phyloP scores from a whole-genome alignment of 2,329 filamentous ascomycete species.

The Podosphaera aphanis region DNA sequence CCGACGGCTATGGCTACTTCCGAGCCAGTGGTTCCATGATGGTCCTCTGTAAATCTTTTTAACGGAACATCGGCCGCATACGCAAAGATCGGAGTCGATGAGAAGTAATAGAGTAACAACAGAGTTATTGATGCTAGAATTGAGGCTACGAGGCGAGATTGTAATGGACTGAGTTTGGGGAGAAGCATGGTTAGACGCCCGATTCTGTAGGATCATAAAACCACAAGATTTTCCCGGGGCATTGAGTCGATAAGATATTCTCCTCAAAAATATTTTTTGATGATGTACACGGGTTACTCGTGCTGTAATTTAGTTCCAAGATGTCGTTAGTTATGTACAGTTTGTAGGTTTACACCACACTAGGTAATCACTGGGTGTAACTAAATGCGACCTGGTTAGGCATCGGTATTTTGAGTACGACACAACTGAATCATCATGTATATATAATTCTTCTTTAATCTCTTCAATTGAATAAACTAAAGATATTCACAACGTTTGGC shows the following conservation, averaged over 20 bases:
- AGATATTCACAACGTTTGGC: no score
- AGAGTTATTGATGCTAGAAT: constrained; percentile 35
- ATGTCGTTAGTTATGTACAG: no score
- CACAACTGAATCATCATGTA: no score
- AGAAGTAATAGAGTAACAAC: constrained; percentile 33
- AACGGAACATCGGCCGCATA: constrained; percentile 33
- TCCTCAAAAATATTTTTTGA: background rate
- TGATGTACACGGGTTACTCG: no score
- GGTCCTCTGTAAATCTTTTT: constrained; percentile 22
- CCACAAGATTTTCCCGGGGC: background rate
- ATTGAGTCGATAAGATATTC: background rate
- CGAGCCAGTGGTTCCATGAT: constrained; percentile 20
- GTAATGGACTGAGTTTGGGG: constrained; percentile 37
- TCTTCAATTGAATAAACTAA: no score
- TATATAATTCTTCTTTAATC: no score
- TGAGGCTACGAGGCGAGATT: constrained; percentile 49
- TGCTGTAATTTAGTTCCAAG: no score
- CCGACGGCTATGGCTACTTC: constrained; percentile 14
- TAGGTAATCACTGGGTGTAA: no score
- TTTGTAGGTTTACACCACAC: no score
- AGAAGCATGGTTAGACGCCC: constrained; percentile 13
- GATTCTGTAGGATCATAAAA: background rate
- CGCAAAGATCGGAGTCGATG: constrained; percentile 35
- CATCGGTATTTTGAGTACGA: no score
- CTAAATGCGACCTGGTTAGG: no score